phyloP scores from a whole-genome alignment of 345 rosid species.

The Brassica napus region DNA sequence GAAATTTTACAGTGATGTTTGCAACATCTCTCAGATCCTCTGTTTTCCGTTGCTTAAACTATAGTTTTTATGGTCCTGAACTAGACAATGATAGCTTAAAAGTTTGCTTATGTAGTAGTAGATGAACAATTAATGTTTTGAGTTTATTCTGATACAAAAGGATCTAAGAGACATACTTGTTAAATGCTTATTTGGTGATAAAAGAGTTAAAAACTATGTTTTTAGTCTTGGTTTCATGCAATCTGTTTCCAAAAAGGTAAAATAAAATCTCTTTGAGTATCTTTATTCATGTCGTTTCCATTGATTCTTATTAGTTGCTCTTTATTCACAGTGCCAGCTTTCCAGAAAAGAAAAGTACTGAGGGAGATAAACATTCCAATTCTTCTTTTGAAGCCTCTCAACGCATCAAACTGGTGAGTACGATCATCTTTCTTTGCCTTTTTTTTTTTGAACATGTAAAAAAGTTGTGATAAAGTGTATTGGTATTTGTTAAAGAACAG shows the following conservation, averaged over 20 bases:
- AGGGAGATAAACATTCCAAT: background rate
- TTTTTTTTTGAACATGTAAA: background rate
- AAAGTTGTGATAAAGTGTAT: background rate
- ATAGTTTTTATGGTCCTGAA: background rate
- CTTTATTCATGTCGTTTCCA: background rate
- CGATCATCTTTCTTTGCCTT: background rate
- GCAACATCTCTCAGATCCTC: background rate
- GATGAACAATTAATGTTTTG: background rate
- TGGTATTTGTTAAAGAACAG: constrained; percentile 1
- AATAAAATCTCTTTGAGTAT: background rate
- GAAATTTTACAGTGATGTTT: background rate
- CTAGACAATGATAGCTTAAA: background rate
- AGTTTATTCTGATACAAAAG: background rate
- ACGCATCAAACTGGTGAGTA: background rate
- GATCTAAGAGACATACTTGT: background rate
- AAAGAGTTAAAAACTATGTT: background rate
- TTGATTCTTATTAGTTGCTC: background rate
- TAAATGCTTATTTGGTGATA: background rate
- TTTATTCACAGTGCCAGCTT: background rate
- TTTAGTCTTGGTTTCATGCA: background rate
- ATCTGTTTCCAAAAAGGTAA: background rate
- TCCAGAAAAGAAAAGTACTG: background rate
- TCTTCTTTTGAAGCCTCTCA: background rate
- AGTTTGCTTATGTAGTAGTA: background rate
- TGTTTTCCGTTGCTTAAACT: background rate